Evolutionary conservation across 768 basidiomycete genomes (phyloP), one percentile per base, ranked within the genome.

Genomic region (Dacryopinax primogenitus): DNA sequence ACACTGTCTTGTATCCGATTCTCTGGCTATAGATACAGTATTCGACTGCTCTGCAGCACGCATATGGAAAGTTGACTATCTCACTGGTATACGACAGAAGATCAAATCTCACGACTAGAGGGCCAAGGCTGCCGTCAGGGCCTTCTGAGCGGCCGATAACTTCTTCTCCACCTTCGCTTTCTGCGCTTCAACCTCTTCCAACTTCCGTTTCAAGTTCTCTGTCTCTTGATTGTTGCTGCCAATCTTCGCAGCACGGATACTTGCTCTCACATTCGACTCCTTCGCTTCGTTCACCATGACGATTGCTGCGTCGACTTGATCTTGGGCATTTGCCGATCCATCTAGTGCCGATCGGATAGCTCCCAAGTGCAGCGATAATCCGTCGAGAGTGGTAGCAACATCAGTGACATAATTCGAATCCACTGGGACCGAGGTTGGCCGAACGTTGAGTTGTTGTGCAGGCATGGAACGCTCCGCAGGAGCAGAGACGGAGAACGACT

Each of bases 131-230:
- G 51, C 51, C 3, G 51, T 58, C 51, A 58, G 32, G 13, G 51
- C 51, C 30, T 58, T 58, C 4, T 58, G 51, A 58, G 51, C 51
- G 13, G 51, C 51, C 51, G 4, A 28, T 18, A 58, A 30, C 51
- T 58, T 58, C 51, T 58, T 58, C 30, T 58, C 51, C 3, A 58
- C 51, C 13, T 58, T 58, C 30, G 51, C 51, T 30, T 58, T 58
- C 26, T 58, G 26, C 51, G 51, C 26, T 30, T 58, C 51, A 30
- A 58, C 26, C 26, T 58, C 51, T 18, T 58, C 51, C 4, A 58
- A 13, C 32, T 30, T 11, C 26, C 15, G 30, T 30, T 21, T 58
- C 51, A 58, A 21, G 26, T 58, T 58, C 9, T 3, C 51, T 30
- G 26, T 21, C 26, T 58, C 51, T 3, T 32, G 26, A 26, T 28